Conservation (phyloP, 208 protist species). For the Angomonas desouzai region DNA sequence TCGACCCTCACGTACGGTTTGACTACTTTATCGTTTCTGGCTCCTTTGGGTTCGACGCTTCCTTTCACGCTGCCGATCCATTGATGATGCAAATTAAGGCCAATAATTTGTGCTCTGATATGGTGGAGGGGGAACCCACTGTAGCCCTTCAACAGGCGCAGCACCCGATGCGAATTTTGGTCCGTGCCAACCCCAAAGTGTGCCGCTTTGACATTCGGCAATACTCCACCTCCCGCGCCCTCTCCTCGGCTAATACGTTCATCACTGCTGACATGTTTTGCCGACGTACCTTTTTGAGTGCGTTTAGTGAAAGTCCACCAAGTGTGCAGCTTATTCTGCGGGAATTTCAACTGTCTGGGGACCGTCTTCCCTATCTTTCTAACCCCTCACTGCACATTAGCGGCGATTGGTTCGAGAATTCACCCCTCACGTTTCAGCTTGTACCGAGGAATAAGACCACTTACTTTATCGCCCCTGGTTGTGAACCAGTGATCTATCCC, state of each 20-base stretch:
- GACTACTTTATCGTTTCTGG: conserved; percentile 74
- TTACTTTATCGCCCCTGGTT: conserved; percentile 17
- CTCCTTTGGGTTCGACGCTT: conserved; percentile 52
- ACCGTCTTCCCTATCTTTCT: conserved; percentile 28
- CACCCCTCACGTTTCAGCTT: conserved; percentile 24
- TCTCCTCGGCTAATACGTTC: conserved; percentile 49
- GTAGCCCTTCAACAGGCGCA: conserved; percentile 22
- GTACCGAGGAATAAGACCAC: background rate
- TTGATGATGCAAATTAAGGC: conserved; percentile 49
- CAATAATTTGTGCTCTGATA: conserved; percentile 58
- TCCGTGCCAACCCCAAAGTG: conserved; percentile 31
- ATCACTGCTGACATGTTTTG: conserved; percentile 61
- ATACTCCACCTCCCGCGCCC: conserved; percentile 57
- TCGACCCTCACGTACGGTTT: conserved; percentile 60
- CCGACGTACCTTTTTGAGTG: conserved; percentile 50
- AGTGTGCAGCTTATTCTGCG: conserved; percentile 50
- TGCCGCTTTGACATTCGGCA: conserved; percentile 50
- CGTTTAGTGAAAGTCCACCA: conserved; percentile 51
- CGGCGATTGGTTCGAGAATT: conserved; percentile 41
- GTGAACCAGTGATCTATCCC: conserved; percentile 34
- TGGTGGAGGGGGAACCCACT: conserved; percentile 55
- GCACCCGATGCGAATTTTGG: conserved; percentile 60
- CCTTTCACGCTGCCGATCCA: conserved; percentile 46
- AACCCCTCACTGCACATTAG: conserved; percentile 38
- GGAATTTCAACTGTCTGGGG: conserved; percentile 25